These are phyloP conservation scores for Takashimella koratensis DNA, from an alignment of 1,284 basidiomycete genomes.

Conservation along the genomic window DNA sequence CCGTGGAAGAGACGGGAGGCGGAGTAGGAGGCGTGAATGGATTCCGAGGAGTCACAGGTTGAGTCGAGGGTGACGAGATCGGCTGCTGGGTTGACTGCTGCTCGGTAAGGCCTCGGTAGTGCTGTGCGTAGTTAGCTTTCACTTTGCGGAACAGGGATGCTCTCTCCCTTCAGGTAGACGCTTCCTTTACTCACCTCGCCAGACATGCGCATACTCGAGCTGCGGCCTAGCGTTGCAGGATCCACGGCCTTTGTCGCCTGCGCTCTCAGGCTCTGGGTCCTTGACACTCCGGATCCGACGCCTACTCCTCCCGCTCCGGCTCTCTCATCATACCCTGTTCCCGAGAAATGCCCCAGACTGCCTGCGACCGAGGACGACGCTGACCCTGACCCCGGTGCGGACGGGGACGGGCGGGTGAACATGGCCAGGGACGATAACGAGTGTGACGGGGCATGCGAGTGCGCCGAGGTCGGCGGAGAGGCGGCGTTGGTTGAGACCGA, in stretches of 20 bases:
- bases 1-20: conserved; percentile 35
- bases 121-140: conserved; percentile 4
- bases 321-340: conserved; percentile 1
- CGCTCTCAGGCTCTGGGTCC: conserved; percentile 42
- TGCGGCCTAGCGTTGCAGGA: conserved; percentile 28
- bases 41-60: conserved; percentile 20
- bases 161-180: too few relatives aligned
- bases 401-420: conserved; percentile 16
- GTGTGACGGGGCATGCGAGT: conserved; percentile 27
- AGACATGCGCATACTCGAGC: conserved; percentile 34
- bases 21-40: conserved; percentile 39
- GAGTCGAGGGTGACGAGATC: conserved; percentile 17
- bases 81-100: conserved; percentile 2
- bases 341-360: neutral
- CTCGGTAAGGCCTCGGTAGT: conserved; percentile 6
- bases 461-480: conserved; percentile 8
- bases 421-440: conserved; percentile 40
- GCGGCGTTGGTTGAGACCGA: conserved; percentile 27
- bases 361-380: neutral
- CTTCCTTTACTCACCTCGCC: conserved; percentile 29
- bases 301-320: conserved; percentile 7
- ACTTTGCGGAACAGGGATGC: too few relatives aligned
- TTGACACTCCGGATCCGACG: conserved; percentile 21
- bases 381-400: conserved; percentile 5
- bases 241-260: conserved; percentile 27